These are phyloP conservation scores for Byssothecium circinans DNA, from an alignment of 2,329 filamentous ascomycete genomes.

Conservation along the genomic window DNA sequence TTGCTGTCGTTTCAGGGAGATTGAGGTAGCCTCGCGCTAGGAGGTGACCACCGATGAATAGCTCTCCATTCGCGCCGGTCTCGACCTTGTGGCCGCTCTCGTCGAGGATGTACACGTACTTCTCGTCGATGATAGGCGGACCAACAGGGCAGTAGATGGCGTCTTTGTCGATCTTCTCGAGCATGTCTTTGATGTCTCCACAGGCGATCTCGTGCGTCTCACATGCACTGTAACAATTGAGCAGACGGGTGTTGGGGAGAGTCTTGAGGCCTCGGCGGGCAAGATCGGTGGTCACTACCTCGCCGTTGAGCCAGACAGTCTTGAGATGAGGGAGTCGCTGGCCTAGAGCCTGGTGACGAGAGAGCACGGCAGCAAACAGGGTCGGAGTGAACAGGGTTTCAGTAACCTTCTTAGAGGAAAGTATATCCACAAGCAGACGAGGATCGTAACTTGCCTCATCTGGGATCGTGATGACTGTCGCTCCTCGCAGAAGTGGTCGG, in stretches of 20 bases:
- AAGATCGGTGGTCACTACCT: slow-evolving; percentile 78
- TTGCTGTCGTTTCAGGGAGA: slow-evolving; percentile 73
- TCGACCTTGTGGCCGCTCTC: slow-evolving; percentile 66
- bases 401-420: slow-evolving; percentile 67
- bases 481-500: slow-evolving; percentile 73
- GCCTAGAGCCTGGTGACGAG: slow-evolving; percentile 67
- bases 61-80: slow-evolving; percentile 66
- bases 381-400: slow-evolving; percentile 86
- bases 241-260: slow-evolving; percentile 67
- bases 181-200: slow-evolving; percentile 70
- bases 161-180: slow-evolving; percentile 58
- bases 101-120: slow-evolving; percentile 72
- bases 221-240: slow-evolving; percentile 82
- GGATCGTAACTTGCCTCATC: slow-evolving; percentile 80
- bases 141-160: slow-evolving; percentile 73
- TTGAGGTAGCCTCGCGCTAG: slow-evolving; percentile 79
- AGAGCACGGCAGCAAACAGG: slow-evolving; percentile 71
- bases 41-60: slow-evolving; percentile 73
- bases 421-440: slow-evolving; percentile 69
- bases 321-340: slow-evolving; percentile 65
- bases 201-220: slow-evolving; percentile 81
- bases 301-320: slow-evolving; percentile 78
- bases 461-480: slow-evolving; percentile 73
- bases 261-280: slow-evolving; percentile 68
- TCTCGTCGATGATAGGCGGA: slow-evolving; percentile 63